Evolutionary conservation across 331 rosid genomes (phyloP).

Genomic region (Pyracantha coccinea): DNA sequence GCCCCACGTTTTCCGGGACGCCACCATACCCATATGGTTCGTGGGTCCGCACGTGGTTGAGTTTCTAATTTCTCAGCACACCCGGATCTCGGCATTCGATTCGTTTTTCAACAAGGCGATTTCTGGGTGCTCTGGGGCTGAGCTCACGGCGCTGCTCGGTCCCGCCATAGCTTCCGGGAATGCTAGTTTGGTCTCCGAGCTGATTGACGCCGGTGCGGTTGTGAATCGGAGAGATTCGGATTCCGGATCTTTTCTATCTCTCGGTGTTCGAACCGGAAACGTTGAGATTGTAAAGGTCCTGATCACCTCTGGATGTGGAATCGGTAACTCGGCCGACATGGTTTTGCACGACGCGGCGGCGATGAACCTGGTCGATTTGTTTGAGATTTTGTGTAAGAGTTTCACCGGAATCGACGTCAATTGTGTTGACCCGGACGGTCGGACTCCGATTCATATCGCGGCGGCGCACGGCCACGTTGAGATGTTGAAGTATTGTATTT

Average conservation of each 20-base stretch:
- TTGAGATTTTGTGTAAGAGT: constrained; percentile 28
- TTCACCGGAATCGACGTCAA: constrained; percentile 27
- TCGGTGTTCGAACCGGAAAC: constrained; percentile 33
- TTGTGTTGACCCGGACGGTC: constrained; percentile 28
- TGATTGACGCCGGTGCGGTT: constrained; percentile 58
- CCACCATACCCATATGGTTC: constrained; percentile 42
- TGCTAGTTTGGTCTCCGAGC: constrained; percentile 23
- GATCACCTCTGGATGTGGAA: constrained; percentile 35
- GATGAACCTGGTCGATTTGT: constrained; percentile 40
- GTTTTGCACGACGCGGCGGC: constrained; percentile 52
- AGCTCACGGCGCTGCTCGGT: constrained; percentile 40
- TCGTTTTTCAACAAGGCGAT: constrained; percentile 33
- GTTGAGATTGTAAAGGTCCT: constrained; percentile 43
- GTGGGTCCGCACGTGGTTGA: constrained; percentile 58
- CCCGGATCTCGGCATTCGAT: constrained; percentile 11
- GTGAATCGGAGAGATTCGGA: constrained; percentile 26
- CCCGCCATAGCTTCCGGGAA: constrained; percentile 36
- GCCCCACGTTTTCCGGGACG: constrained; percentile 76
- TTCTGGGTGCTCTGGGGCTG: constrained; percentile 35
- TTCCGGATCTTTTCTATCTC: constrained; percentile 32
- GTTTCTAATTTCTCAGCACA: constrained; percentile 32
- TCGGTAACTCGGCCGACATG: constrained; percentile 24
- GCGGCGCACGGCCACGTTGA: constrained; percentile 46
- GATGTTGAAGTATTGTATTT: constrained; percentile 29
- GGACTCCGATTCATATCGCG: constrained; percentile 55